Conservation (phyloP, 192 early-diverging fungal genomes). For the Coemansia sp. region DNA sequence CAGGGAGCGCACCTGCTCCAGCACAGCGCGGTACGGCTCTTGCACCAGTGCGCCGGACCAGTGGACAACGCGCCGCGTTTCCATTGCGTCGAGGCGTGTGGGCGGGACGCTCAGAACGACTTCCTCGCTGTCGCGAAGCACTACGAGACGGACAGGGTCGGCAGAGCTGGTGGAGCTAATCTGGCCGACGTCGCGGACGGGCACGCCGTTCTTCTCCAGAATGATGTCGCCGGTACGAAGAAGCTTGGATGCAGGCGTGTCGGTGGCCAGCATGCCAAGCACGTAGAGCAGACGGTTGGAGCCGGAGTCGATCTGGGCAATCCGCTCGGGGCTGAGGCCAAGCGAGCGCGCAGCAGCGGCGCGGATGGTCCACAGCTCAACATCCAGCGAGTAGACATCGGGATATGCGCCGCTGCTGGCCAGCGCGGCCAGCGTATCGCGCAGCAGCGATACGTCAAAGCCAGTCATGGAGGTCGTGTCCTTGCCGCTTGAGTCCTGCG, state of each 20-base stretch:
- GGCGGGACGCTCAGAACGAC: constrained; percentile 67
- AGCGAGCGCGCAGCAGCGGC: constrained; percentile 68
- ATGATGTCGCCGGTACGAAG: constrained; percentile 69
- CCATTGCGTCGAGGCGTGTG: constrained; percentile 56
- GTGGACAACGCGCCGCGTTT: constrained; percentile 70
- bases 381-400: constrained; percentile 60
- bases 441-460: constrained; percentile 38
- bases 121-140: constrained; percentile 75
- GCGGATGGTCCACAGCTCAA: constrained; percentile 71
- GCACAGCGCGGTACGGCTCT: constrained; percentile 70
- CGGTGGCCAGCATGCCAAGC: constrained; percentile 56
- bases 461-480: constrained; percentile 65
- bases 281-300: constrained; percentile 61
- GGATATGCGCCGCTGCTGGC: constrained; percentile 45
- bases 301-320: constrained; percentile 53
- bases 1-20: constrained; percentile 67
- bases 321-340: constrained; percentile 65
- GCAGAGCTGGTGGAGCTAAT: constrained; percentile 56
- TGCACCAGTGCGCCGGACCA: constrained; percentile 90
- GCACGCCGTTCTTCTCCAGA: constrained; percentile 60
- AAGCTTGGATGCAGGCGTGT: constrained; percentile 54
- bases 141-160: constrained; percentile 58
- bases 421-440: constrained; percentile 47
- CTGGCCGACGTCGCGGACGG: constrained; percentile 62
- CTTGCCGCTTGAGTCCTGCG: constrained; percentile 66